Percentiles rank a stretch among this genome's conserved stretches.
Evolutionary conservation across 495 filamentous ascomycete species (phyloP).

Genomic region (Aspergillus indologenus): DNA sequence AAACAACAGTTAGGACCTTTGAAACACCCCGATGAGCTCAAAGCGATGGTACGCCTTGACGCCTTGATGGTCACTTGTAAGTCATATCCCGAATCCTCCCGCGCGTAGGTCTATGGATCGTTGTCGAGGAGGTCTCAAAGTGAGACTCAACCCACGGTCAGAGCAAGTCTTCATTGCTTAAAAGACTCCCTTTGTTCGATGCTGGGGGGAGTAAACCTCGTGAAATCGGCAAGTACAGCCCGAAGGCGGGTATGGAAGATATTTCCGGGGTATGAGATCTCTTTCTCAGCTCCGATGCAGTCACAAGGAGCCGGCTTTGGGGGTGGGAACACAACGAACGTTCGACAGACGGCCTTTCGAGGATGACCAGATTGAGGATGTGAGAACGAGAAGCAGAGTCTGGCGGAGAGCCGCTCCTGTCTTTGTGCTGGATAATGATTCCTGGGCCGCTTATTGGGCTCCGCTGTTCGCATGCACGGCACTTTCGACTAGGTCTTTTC

Average conservation of each 20-base stretch:
- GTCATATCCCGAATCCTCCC: not conserved
- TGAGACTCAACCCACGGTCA: not conserved
- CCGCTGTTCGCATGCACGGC: not conserved
- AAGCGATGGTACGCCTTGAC: not conserved
- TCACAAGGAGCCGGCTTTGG: not conserved
- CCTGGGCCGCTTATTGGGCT: not conserved
- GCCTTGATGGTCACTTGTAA: not conserved
- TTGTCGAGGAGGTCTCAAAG: not conserved
- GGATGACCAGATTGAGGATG: not conserved
- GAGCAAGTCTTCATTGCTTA: not conserved
- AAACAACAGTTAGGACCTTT: not conserved
- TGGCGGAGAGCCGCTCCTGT: not conserved
- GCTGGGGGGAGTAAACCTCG: not conserved
- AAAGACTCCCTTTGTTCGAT: not conserved
- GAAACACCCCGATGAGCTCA: not conserved
- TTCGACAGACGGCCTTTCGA: not conserved
- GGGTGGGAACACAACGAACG: not conserved
- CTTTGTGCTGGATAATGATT: not conserved
- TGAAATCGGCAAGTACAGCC: not conserved
- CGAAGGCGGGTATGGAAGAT: not conserved
- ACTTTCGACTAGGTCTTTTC: not conserved
- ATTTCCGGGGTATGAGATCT: not conserved
- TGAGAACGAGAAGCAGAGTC: not conserved
- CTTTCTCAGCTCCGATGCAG: not conserved
- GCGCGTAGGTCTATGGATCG: not conserved